Conservation (phyloP, 345 rosid species). For the Populus davidiana region DNA sequence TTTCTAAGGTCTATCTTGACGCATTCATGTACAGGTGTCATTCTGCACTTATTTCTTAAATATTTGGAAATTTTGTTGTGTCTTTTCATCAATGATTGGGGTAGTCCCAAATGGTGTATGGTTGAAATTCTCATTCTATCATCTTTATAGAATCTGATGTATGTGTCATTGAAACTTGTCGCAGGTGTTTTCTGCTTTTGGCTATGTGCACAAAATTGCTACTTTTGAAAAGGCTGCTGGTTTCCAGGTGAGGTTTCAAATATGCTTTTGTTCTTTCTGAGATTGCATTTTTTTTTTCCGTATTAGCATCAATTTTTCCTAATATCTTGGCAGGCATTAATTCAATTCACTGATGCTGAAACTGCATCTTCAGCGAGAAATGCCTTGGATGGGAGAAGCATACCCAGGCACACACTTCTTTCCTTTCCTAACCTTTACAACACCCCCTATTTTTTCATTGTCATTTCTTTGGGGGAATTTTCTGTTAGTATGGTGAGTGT, state of each 20-base stretch:
- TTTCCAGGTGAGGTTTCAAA: conserved; percentile 65
- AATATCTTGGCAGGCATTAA: conserved; percentile 62
- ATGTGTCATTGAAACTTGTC: conserved; percentile 28
- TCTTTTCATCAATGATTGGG: conserved; percentile 21
- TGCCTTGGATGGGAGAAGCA: conserved; percentile 95
- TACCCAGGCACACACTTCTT: conserved; percentile 58
- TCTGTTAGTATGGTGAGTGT: neutral
- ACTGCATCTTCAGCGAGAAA: conserved; percentile 80
- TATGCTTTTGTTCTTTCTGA: conserved; percentile 7
- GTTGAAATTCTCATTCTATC: neutral
- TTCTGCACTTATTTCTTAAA: conserved; percentile 61
- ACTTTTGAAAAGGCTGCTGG: conserved; percentile 98
- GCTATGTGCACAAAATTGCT: conserved; percentile 94
- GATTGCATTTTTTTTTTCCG: neutral
- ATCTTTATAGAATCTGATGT: conserved; percentile 5
- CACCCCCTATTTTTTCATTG: neutral
- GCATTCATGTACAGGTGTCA: conserved; percentile 73
- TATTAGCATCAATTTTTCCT: conserved; percentile 17
- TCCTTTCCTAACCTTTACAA: neutral
- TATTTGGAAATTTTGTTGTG: conserved; percentile 39
- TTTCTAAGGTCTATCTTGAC: conserved; percentile 71
- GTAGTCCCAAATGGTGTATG: conserved; percentile 20
- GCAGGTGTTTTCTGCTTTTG: conserved; percentile 98
- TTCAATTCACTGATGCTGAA: conserved; percentile 85
- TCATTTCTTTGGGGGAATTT: neutral